These are phyloP conservation scores for Salix dunnii DNA, from an alignment of 345 rosid species.

Conservation along the genomic window DNA sequence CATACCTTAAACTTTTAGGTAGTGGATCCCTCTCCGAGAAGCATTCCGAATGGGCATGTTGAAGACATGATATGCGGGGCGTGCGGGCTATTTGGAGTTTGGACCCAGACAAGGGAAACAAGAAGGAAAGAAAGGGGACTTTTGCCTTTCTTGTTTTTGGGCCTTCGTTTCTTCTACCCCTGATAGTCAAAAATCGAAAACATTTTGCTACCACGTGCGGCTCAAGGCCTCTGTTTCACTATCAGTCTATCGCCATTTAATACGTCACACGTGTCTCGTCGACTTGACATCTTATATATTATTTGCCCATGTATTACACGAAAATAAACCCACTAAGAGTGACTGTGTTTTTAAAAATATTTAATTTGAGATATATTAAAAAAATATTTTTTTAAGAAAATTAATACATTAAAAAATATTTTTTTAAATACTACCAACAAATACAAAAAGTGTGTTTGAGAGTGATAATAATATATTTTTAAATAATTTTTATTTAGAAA, in stretches of 20 bases:
- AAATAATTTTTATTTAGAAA: too few species aligned
- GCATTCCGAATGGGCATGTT: not conserved
- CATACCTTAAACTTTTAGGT: too few species aligned
- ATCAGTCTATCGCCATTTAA: slow-evolving; percentile 21
- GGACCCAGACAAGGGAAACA: not conserved
- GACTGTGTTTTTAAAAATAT: too few species aligned
- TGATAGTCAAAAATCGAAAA: slow-evolving; percentile 3
- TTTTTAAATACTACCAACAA: too few species aligned
- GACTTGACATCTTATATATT: not conserved
- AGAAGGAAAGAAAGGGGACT: not conserved
- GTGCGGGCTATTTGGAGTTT: not conserved
- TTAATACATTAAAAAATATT: too few species aligned
- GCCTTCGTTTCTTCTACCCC: not conserved
- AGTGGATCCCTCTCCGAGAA: not conserved
- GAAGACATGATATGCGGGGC: not conserved
- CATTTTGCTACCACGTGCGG: slow-evolving; percentile 22
- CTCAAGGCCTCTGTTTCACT: slow-evolving; percentile 23
- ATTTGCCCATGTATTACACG: not conserved
- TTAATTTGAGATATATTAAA: too few species aligned
- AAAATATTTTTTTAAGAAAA: too few species aligned
- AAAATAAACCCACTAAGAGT: too few species aligned
- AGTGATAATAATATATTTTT: too few species aligned
- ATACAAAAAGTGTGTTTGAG: too few species aligned
- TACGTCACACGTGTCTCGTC: slow-evolving; percentile 22
- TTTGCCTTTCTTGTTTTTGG: not conserved